These are phyloP conservation scores for Anaeramoeba flamelloides DNA, from an alignment of 78 protist species.

Conservation along the genomic window DNA sequence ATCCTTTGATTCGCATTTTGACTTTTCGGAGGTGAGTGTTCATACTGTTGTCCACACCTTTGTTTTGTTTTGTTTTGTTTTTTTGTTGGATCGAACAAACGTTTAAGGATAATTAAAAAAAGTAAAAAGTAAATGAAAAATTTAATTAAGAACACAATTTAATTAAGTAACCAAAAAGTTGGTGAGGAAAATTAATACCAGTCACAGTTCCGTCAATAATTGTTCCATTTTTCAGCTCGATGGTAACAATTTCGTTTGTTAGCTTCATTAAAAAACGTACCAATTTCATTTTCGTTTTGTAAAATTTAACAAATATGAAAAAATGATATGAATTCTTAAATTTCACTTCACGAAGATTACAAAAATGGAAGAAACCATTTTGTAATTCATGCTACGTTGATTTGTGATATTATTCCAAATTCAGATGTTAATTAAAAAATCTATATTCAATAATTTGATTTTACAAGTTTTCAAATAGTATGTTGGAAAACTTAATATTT, in stretches of 20 bases:
- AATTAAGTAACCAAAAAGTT: background rate
- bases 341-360: too few relatives aligned
- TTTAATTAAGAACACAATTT: background rate
- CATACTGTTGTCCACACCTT: conserved; percentile 81
- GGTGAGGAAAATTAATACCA: conserved; percentile 9
- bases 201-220: conserved; percentile 77
- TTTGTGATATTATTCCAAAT: too few relatives aligned
- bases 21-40: conserved; percentile 82
- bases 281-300: conserved; percentile 23
- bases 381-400: too few relatives aligned
- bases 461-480: too few relatives aligned
- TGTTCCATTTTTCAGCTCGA: conserved; percentile 93
- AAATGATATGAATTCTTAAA: too few relatives aligned
- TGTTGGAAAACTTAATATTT: too few relatives aligned
- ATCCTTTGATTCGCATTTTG: conserved; percentile 58
- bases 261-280: conserved; percentile 67
- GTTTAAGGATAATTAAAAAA: too few relatives aligned
- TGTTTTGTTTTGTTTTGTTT: background rate
- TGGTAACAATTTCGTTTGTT: conserved; percentile 77
- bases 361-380: too few relatives aligned
- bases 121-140: background rate
- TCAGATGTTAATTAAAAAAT: too few relatives aligned
- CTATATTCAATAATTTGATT: too few relatives aligned
- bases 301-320: too few relatives aligned
- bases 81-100: too few relatives aligned